phyloP scores from a whole-genome alignment of 2,329 filamentous ascomycete genomes.

The Aureobasidium pullulans region DNA sequence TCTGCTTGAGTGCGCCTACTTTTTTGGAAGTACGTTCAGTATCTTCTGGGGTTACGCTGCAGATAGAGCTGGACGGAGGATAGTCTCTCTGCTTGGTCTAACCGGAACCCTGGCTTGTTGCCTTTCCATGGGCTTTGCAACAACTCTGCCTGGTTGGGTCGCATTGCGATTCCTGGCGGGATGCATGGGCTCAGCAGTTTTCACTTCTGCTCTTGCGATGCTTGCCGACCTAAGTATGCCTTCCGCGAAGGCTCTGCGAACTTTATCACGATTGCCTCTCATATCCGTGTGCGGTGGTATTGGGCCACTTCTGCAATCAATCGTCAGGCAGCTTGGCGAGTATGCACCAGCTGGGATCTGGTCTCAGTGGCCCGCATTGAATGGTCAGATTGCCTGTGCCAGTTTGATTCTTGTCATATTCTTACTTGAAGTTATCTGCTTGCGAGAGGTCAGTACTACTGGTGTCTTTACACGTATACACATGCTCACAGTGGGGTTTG shows the following conservation, averaged over 20 bases:
- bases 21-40: constrained; percentile 38
- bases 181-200: constrained; percentile 36
- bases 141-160: constrained; percentile 34
- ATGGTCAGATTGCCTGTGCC: constrained; percentile 38
- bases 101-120: constrained; percentile 39
- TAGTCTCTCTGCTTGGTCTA: constrained; percentile 38
- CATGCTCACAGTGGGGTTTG: not conserved
- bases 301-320: constrained; percentile 37
- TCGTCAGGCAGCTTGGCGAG: constrained; percentile 36
- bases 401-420: constrained; percentile 35
- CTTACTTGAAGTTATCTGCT: constrained; percentile 31
- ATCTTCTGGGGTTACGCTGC: constrained; percentile 39
- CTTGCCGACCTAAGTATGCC: constrained; percentile 33
- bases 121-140: constrained; percentile 41
- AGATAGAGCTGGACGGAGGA: constrained; percentile 36
- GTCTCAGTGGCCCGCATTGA: constrained; percentile 36
- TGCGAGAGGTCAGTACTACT: constrained; percentile 32
- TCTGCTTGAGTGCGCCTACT: constrained; percentile 43
- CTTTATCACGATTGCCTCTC: constrained; percentile 38
- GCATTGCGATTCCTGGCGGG: constrained; percentile 38
- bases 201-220: constrained; percentile 41
- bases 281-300: constrained; percentile 39
- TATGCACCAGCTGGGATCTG: constrained; percentile 32
- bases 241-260: constrained; percentile 22
- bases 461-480: not conserved